These are phyloP conservation scores for Gracilaria vermiculophylla DNA, from an alignment of 23 red algal genomes.

Conservation along the genomic window DNA sequence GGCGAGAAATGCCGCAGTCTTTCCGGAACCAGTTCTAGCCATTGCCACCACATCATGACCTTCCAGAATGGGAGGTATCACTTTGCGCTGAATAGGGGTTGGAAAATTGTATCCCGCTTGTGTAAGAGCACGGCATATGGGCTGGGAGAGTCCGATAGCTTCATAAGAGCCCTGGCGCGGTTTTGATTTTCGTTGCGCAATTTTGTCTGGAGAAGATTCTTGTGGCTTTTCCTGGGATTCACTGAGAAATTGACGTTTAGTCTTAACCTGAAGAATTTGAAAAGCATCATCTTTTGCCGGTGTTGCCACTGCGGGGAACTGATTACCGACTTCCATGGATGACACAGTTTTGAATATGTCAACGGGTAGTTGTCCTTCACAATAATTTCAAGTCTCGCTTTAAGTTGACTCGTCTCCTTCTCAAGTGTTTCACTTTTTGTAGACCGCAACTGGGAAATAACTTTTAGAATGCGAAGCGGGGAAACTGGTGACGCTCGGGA, in stretches of 20 bases:
- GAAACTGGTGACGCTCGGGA: too few relatives aligned
- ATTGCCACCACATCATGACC: slow-evolving; percentile 94
- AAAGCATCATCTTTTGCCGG: slow-evolving; percentile 20
- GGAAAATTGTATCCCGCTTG: slow-evolving; percentile 84
- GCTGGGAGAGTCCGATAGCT: slow-evolving; percentile 67
- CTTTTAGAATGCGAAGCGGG: too few relatives aligned
- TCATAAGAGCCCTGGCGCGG: slow-evolving; percentile 72
- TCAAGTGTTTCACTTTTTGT: too few relatives aligned
- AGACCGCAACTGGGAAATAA: too few relatives aligned
- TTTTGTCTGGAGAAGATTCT: not conserved
- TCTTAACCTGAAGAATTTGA: slow-evolving; percentile 19
- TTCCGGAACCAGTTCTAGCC: slow-evolving; percentile 99
- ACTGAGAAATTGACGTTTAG: not conserved
- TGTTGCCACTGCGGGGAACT: slow-evolving; percentile 8
- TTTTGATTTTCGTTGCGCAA: not conserved
- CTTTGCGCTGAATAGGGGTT: slow-evolving; percentile 91
- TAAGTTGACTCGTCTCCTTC: too few relatives aligned
- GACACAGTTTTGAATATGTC: not conserved
- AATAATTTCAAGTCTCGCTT: too few relatives aligned
- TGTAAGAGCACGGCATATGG: slow-evolving; percentile 57
- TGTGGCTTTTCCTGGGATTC: not conserved
- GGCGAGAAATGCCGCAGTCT: slow-evolving; percentile 93
- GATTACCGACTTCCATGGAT: not conserved
- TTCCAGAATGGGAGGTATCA: slow-evolving; percentile 78
- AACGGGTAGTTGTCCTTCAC: too few relatives aligned